Evolutionary conservation across 495 filamentous ascomycete genomes (phyloP), one percentile per base, ranked within the genome.

Genomic region (Lentithecium fluviatile): DNA sequence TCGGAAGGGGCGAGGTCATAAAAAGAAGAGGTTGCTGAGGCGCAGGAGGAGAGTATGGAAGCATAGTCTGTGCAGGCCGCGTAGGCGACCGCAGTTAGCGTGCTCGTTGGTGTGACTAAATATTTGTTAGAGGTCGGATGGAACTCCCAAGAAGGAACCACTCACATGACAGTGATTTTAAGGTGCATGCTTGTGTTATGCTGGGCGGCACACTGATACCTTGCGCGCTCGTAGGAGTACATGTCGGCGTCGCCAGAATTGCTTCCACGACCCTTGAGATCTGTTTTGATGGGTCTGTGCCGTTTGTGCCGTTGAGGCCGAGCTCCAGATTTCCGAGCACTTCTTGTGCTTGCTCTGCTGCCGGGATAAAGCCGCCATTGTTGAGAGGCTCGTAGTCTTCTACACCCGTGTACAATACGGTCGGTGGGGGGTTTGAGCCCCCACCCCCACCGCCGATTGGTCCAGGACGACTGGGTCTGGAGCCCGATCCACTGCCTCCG

Each of bases 51-150:
- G 36, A 64, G 45, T 6, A 40, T 45, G 0, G 17, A 21, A n/a
- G 60, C 60, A 46, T 58, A 64, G 1, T 32, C 15, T 45, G 45
- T 51, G 47, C 60, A 64, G 21, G 52, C 52, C 21, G 52, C 32
- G 36, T 51, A 64, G 6, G 53, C 51, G 2, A 45, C 32, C 2
- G 38, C 36, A 5, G 60, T 25, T 2, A 62, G 59, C 15, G 52
- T 56, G 2, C 45, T 45, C 19, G 59, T 62, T 10, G 59, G 59
- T 11, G 52, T 56, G 45, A 62, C 43, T 52, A 52, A 11, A 17
- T 23, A 47, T 17, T 56, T 32, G 53, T 29, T 17, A 46, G 17
- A 24, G 15, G 12, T 36, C 26, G 32, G 26, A 36, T 17, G 1
- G 24, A 21, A 12, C 13, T 25, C 1, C 10, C 2, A 34, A 8